Percentiles rank a stretch among this genome's conserved stretches.
phyloP scores from a whole-genome alignment of 1,139 yeast genomes.

The Debaryomyces singareniensis region DNA sequence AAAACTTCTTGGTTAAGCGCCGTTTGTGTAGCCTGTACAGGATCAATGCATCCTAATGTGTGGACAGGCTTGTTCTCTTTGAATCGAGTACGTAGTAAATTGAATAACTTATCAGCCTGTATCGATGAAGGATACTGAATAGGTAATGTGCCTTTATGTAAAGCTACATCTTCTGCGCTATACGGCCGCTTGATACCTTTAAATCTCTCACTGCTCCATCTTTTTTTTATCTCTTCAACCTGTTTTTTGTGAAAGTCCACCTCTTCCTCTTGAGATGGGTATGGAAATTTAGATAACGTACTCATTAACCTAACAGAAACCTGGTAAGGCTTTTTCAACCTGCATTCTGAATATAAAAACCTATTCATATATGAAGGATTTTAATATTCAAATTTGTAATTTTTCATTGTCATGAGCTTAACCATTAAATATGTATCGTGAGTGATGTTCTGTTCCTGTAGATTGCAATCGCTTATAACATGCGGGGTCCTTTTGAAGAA shows the following conservation, averaged over 20 bases:
- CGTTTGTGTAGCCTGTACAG: slow-evolving; percentile 55
- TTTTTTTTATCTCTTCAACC: slow-evolving; percentile 12
- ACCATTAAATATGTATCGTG: too few relatives aligned
- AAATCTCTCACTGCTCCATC: slow-evolving; percentile 51
- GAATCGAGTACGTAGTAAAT: slow-evolving; percentile 34
- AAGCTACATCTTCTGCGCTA: slow-evolving; percentile 46
- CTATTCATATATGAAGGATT: too few relatives aligned
- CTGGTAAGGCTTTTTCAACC: too few relatives aligned
- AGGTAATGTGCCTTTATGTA: slow-evolving; percentile 45
- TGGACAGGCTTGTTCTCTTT: slow-evolving; percentile 42
- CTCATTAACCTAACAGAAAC: neutral
- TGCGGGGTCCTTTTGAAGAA: too few relatives aligned
- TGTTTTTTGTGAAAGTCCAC: slow-evolving; percentile 7
- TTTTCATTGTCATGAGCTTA: too few relatives aligned
- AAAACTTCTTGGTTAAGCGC: slow-evolving; percentile 43
- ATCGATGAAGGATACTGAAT: slow-evolving; percentile 44
- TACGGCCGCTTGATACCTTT: slow-evolving; percentile 46
- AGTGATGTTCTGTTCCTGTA: too few relatives aligned
- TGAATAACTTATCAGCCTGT: slow-evolving; percentile 49
- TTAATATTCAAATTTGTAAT: too few relatives aligned
- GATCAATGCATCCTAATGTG: slow-evolving; percentile 59
- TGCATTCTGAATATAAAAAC: too few relatives aligned
- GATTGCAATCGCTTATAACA: too few relatives aligned
- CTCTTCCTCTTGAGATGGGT: slow-evolving; percentile 5
- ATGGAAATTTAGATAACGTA: slow-evolving; percentile 3